Percentiles rank a stretch among this genome's conserved stretches.
phyloP scores from a whole-genome alignment of 139 green algal genomes.

The Haematococcus sp. region DNA sequence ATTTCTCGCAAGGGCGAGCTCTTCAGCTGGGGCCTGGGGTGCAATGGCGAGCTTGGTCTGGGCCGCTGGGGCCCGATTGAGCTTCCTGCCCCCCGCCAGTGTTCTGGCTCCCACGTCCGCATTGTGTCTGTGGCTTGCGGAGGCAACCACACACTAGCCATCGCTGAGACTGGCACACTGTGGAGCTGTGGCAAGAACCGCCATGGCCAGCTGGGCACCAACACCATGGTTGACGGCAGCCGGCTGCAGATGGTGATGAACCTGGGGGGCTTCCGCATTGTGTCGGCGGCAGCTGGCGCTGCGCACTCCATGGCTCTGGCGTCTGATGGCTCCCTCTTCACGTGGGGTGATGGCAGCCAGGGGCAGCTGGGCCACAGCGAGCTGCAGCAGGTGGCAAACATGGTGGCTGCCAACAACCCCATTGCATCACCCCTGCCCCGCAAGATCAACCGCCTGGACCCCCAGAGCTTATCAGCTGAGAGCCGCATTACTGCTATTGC shows the following conservation, averaged over 20 bases:
- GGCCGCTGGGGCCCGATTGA: slow-evolving; percentile 63
- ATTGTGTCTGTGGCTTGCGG: slow-evolving; percentile 71
- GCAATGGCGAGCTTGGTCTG: slow-evolving; percentile 73
- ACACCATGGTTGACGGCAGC: slow-evolving; percentile 52
- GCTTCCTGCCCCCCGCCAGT: slow-evolving; percentile 31
- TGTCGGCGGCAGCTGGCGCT: slow-evolving; percentile 60
- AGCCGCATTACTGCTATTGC: slow-evolving; percentile 70
- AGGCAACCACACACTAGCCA: slow-evolving; percentile 77
- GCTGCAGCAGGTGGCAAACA: slow-evolving; percentile 31
- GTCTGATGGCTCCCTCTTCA: slow-evolving; percentile 74
- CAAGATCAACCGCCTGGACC: slow-evolving; percentile 62
- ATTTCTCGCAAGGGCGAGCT: slow-evolving; percentile 74
- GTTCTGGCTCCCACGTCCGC: slow-evolving; percentile 27
- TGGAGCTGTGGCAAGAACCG: slow-evolving; percentile 73
- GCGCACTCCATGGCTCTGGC: slow-evolving; percentile 74
- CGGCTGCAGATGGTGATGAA: slow-evolving; percentile 22
- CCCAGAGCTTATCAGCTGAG: slow-evolving; percentile 45
- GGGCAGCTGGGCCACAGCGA: slow-evolving; percentile 72
- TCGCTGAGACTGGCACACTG: slow-evolving; percentile 63
- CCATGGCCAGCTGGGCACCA: slow-evolving; percentile 66
- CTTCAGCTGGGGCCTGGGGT: slow-evolving; percentile 77
- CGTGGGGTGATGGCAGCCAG: slow-evolving; percentile 61
- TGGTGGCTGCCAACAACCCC: slow-evolving; percentile 20
- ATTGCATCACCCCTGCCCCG: slow-evolving; percentile 39
- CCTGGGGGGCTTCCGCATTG: slow-evolving; percentile 50